These are phyloP conservation scores for Phytophthora hibernalis DNA, from an alignment of 352 stramenopile species.

Conservation along the genomic window DNA sequence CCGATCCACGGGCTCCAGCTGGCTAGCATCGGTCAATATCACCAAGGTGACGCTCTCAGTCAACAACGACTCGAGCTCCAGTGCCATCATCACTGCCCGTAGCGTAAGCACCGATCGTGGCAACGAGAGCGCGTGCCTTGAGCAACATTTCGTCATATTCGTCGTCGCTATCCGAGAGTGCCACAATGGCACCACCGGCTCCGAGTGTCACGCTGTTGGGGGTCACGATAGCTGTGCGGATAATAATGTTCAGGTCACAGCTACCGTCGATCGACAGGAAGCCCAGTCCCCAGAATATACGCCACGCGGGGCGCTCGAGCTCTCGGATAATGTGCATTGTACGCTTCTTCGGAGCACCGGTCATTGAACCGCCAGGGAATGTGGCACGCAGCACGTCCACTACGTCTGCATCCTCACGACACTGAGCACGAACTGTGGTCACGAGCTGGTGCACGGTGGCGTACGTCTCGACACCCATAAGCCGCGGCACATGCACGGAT, in stretches of 20 bases:
- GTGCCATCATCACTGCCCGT: conserved; percentile 54
- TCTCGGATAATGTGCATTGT: conserved; percentile 97
- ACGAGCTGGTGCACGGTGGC: conserved; percentile 98
- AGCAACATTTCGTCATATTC: conserved; percentile 95
- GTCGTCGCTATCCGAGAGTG: conserved; percentile 93
- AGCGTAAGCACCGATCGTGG: conserved; percentile 61
- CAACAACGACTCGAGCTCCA: conserved; percentile 41
- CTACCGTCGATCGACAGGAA: conserved; percentile 96
- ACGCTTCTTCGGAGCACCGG: conserved; percentile 96
- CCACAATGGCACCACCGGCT: conserved; percentile 96
- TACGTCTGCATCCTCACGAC: conserved; percentile 54
- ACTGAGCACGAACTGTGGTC: conserved; percentile 92
- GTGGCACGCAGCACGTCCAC: conserved; percentile 94
- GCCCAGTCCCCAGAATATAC: conserved; percentile 96
- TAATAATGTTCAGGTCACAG: conserved; percentile 98
- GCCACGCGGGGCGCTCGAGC: conserved; percentile 91
- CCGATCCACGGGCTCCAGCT: conserved; percentile 31
- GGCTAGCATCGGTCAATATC: conserved; percentile 19
- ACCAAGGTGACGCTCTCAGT: conserved; percentile 10
- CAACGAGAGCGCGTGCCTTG: conserved; percentile 82
- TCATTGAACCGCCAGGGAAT: conserved; percentile 98
- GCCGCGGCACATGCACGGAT: conserved; percentile 91
- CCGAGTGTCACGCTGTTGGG: conserved; percentile 85
- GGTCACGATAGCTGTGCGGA: conserved; percentile 95
- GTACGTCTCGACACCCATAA: conserved; percentile 97